A percentile compares a stretch with the other conserved stretches of the same genome.
phyloP scores from a whole-genome alignment of 306 rosid genomes.

The Mucuna pruriens region DNA sequence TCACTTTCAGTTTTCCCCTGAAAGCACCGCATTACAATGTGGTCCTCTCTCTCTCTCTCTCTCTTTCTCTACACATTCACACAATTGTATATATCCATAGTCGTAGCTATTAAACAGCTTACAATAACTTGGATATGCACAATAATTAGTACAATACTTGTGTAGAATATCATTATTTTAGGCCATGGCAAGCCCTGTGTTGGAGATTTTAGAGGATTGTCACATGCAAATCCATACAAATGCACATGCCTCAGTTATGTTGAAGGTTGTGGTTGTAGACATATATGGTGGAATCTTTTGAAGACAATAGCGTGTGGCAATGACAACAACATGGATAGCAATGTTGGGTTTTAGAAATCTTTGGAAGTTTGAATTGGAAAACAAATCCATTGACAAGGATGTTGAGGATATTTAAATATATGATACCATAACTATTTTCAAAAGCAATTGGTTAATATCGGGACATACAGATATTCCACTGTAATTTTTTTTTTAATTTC shows the following conservation, averaged over 20 bases:
- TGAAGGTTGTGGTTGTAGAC: conserved; percentile 1
- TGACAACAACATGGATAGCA: neutral
- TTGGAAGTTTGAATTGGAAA: conserved; percentile 1
- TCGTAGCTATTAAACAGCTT: neutral
- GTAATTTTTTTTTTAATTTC: neutral
- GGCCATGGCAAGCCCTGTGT: neutral
- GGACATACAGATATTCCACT: neutral
- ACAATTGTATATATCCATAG: neutral
- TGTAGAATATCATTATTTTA: neutral
- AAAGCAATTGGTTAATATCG: too few relatives aligned
- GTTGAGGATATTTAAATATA: neutral
- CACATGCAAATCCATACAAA: conserved; percentile 5
- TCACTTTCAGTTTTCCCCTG: conserved; percentile 29
- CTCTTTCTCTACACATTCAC: neutral
- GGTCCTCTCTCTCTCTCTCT: conserved; percentile 21
- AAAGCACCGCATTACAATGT: neutral
- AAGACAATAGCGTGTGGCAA: neutral
- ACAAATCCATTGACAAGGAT: neutral
- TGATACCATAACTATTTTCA: neutral
- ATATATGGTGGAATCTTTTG: conserved; percentile 3
- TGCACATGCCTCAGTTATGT: conserved; percentile 25
- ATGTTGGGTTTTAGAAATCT: neutral
- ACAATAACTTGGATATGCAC: neutral
- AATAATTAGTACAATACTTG: neutral
- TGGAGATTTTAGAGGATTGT: neutral